A percentile compares a stretch with the other conserved stretches of the same genome.
Conservation (phyloP, 257 asterid genomes). For the Solanum corneliomulleri region DNA sequence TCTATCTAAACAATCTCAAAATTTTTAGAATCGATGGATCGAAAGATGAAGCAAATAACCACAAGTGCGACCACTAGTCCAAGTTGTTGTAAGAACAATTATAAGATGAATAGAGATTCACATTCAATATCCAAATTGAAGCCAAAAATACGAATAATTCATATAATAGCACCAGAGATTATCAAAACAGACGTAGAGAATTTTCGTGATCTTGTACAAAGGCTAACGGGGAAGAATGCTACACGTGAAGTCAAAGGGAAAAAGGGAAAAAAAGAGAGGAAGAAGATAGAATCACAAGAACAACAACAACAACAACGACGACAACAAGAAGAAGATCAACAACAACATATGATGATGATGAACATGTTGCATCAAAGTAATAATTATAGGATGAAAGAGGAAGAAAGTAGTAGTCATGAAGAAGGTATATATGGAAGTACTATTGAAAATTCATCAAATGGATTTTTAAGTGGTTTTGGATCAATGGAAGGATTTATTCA, state of each 20-base stretch:
- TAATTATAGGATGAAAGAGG: conserved; percentile 12
- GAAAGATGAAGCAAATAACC: conserved; percentile 15
- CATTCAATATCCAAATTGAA: conserved; percentile 9
- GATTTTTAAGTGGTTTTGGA: conserved; percentile 29
- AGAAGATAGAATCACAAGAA: conserved; percentile 3
- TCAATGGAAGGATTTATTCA: conserved; percentile 35
- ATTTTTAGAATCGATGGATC: neutral
- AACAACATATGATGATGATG: neutral
- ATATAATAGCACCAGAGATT: conserved; percentile 60
- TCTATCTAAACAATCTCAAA: neutral
- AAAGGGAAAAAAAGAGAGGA: neutral
- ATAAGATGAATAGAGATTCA: neutral
- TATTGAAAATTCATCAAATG: conserved; percentile 9
- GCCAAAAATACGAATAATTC: conserved; percentile 78
- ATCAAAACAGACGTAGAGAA: conserved; percentile 55
- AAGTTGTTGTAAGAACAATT: neutral
- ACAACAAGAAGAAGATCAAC: neutral
- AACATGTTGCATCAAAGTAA: conserved; percentile 8
- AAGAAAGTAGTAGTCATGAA: conserved; percentile 9
- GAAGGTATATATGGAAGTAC: conserved; percentile 17
- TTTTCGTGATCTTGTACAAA: conserved; percentile 65
- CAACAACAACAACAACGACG: neutral
- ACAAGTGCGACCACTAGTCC: neutral
- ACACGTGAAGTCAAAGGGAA: conserved; percentile 12
- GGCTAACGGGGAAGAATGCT: conserved; percentile 59